phyloP scores from a whole-genome alignment of 2,329 filamentous ascomycete species.

The Onygenales sp. region DNA sequence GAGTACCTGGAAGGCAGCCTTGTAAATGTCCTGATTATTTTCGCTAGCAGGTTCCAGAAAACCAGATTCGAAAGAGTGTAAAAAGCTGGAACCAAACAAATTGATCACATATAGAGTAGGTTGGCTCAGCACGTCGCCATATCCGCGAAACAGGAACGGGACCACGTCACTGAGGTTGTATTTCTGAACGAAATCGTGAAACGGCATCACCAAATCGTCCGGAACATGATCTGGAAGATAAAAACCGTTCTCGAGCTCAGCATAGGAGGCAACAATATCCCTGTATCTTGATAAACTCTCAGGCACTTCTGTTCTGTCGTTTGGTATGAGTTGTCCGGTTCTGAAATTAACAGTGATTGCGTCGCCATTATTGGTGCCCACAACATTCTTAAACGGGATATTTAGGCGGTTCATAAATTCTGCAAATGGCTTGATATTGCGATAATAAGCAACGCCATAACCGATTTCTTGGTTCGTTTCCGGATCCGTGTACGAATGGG shows the following conservation, averaged over 20 bases:
- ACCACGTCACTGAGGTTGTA: constrained; percentile 16
- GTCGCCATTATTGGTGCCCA: no score
- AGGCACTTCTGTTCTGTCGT: constrained; percentile 5
- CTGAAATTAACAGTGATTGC: constrained; percentile 11
- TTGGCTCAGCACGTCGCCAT: constrained; percentile 13
- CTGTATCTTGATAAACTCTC: constrained; percentile 9
- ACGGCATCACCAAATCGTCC: constrained; percentile 20
- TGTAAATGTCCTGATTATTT: no score
- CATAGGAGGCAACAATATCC: constrained; percentile 13
- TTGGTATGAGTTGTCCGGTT: constrained; percentile 10
- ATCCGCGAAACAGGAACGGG: constrained; percentile 14
- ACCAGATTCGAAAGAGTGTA: neutral
- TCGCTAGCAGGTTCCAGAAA: neutral
- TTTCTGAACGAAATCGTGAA: constrained; percentile 20
- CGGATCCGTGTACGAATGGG: constrained; percentile 17
- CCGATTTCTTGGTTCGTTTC: constrained; percentile 14
- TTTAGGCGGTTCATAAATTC: constrained; percentile 18
- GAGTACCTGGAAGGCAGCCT: no score
- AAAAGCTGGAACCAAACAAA: constrained; percentile 11
- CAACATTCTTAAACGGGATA: constrained; percentile 8
- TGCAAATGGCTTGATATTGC: constrained; percentile 12
- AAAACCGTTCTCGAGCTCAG: constrained; percentile 17
- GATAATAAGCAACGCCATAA: constrained; percentile 20
- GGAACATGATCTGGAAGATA: constrained; percentile 20
- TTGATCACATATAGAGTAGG: constrained; percentile 18